Conservation (phyloP, 495 filamentous ascomycete species). For the Talaromyces thailandensis region DNA sequence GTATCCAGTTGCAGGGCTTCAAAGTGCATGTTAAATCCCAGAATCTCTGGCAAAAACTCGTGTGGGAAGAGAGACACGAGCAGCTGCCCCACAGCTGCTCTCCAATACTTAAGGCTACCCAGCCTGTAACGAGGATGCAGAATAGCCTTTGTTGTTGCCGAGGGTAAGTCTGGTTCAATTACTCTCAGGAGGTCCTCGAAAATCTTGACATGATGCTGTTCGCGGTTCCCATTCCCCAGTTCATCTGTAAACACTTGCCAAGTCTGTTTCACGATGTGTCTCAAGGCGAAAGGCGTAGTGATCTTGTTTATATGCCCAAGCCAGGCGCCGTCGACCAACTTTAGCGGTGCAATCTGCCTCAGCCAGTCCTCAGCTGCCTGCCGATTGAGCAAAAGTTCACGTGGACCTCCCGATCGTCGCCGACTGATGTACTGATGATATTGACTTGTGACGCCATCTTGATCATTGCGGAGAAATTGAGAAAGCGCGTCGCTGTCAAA, state of each 20-base stretch:
- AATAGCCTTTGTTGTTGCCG: conserved; percentile 1
- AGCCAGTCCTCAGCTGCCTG: conserved; percentile 34
- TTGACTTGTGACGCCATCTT: conserved; percentile 15
- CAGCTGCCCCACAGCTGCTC: conserved; percentile 35
- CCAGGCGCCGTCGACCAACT: conserved; percentile 44
- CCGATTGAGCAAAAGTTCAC: conserved; percentile 25
- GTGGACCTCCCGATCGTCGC: conserved; percentile 7
- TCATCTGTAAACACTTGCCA: conserved; percentile 46
- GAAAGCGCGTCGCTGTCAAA: conserved; percentile 19
- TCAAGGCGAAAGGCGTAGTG: conserved; percentile 25
- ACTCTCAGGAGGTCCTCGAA: conserved; percentile 30
- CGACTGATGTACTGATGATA: conserved; percentile 25
- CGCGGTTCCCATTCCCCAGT: conserved; percentile 37
- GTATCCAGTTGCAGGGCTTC: conserved; percentile 34
- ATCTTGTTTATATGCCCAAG: conserved; percentile 36
- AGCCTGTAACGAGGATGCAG: background rate
- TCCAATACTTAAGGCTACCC: conserved; percentile 28
- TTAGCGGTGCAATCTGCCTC: conserved; percentile 31
- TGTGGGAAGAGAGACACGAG: conserved; percentile 36
- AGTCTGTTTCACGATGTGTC: conserved; percentile 26
- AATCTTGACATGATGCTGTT: conserved; percentile 37
- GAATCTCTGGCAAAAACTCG: conserved; percentile 43
- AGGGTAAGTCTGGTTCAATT: conserved; percentile 18
- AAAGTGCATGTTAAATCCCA: conserved; percentile 44
- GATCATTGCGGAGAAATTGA: conserved; percentile 21